Base-by-base conservation (phyloP, 2,329 filamentous ascomycete genomes). In the Pezicula neosporulosa region DNA sequence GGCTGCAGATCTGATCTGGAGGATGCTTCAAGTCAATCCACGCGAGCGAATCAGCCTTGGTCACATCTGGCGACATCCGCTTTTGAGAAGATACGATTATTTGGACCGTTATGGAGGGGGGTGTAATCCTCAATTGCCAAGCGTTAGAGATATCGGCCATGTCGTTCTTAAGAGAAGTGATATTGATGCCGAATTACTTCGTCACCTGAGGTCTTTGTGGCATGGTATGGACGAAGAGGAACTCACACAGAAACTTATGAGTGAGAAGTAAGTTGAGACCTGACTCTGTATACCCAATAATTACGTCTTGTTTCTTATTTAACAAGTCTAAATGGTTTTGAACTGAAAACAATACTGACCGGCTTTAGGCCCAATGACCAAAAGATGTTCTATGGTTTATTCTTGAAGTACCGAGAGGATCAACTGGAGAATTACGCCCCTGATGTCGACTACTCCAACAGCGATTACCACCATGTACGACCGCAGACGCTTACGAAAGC, bases 131-230 rank as follows among this genome's bases (percentile, higher is more conserved):
- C 77, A 85, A 51, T 77, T 77, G 1, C 70, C 80, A 3, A 76
- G 78, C 30, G 74, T 82, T 30, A 75, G 83, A 36, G 83, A 86
- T 45, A 87, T 83, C 44, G 79, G 80, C 18, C 75, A 78, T 63
- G 81, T 82, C 35, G 75, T 83, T 2, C 76, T 82, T 6, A 77
- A 76, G 41, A 74, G 76, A 33, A 77, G 82, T 9, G 87, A 91
- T 16, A 83, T 97, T 48, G 90, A 97, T 61, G 73, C 81, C 44
- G 89, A 96, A 58, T 82, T 97, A 27, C 71, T 97, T 45, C 83
- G 91, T 39, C 93, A 96, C 67, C 77, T 99, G 56, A 87, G 88
- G 53, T 93, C 91, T 2, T 79, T 97, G 62, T 97, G 91, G 92
- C 92, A 97, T 72, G 88, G 86, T 60, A 87, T 90, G 57, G 82